Percentiles rank a stretch among this genome's conserved stretches.
Conservation (phyloP, 495 filamentous ascomycete species). For the Delitschia confertaspora region DNA sequence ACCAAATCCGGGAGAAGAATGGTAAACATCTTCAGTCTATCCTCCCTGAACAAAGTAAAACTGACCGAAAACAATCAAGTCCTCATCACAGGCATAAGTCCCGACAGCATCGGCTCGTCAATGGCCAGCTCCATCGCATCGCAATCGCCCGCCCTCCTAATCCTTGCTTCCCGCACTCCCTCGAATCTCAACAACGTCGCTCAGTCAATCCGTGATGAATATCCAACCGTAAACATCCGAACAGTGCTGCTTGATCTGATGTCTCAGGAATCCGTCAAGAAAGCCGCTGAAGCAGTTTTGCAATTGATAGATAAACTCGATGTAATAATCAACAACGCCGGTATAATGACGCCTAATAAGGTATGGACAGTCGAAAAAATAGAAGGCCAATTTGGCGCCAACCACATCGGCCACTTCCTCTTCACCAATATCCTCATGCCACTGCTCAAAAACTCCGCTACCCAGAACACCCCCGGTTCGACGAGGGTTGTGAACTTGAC, state of each 20-base stretch:
- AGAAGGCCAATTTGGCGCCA: conserved; percentile 50
- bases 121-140: conserved; percentile 47
- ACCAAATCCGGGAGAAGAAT: conserved; percentile 20
- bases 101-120: conserved; percentile 44
- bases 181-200: conserved; percentile 44
- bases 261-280: conserved; percentile 39
- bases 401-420: conserved; percentile 26
- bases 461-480: conserved; percentile 7
- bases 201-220: conserved; percentile 31
- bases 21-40: conserved; percentile 1
- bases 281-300: conserved; percentile 38
- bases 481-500: conserved; percentile 23
- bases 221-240: conserved; percentile 35
- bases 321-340: conserved; percentile 28
- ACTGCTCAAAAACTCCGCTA: conserved; percentile 5
- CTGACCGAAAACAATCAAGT: conserved; percentile 5
- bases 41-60: neutral
- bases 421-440: conserved; percentile 23
- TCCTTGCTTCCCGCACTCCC: conserved; percentile 47
- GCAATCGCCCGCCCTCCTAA: conserved; percentile 42
- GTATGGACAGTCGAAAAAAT: conserved; percentile 30
- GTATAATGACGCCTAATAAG: conserved; percentile 4
- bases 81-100: conserved; percentile 39
- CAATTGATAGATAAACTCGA: conserved; percentile 29
- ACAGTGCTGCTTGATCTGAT: conserved; percentile 41